These are phyloP conservation scores for Puccinia brachypodii DNA, from an alignment of 1,284 basidiomycete species.

Conservation along the genomic window DNA sequence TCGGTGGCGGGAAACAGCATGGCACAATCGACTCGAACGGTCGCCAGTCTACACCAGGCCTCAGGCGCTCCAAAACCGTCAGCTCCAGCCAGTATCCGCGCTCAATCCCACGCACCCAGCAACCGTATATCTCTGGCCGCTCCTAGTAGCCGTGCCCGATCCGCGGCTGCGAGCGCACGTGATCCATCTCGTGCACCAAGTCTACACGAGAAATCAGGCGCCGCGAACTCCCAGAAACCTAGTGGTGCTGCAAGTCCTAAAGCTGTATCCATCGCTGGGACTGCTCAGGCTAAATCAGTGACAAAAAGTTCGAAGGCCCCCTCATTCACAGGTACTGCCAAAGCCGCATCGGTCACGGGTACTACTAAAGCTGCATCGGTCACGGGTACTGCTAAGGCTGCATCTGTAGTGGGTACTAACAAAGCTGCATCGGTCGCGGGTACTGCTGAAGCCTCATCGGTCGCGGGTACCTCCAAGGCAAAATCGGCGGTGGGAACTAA, in stretches of 20 bases:
- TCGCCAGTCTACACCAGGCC: background rate
- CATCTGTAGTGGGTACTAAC: background rate
- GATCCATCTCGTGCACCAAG: constrained; percentile 17
- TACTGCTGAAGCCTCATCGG: background rate
- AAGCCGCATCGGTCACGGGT: background rate
- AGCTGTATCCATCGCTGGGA: background rate
- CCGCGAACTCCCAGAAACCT: background rate
- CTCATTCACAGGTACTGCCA: background rate
- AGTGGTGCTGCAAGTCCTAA: background rate
- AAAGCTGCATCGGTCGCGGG: background rate
- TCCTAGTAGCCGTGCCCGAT: background rate
- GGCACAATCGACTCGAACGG: background rate
- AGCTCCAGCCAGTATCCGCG: background rate
- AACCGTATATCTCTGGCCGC: background rate
- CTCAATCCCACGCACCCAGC: background rate
- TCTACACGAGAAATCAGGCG: background rate
- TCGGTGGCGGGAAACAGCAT: background rate
- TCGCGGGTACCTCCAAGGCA: background rate
- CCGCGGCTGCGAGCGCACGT: background rate
- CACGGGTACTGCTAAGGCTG: background rate
- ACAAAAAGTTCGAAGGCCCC: background rate
- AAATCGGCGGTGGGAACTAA: background rate
- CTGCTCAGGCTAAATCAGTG: background rate
- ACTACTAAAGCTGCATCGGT: background rate
- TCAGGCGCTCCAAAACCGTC: background rate